phyloP scores from a whole-genome alignment of 1,139 yeast species.

The Kodamaea derodonti region DNA sequence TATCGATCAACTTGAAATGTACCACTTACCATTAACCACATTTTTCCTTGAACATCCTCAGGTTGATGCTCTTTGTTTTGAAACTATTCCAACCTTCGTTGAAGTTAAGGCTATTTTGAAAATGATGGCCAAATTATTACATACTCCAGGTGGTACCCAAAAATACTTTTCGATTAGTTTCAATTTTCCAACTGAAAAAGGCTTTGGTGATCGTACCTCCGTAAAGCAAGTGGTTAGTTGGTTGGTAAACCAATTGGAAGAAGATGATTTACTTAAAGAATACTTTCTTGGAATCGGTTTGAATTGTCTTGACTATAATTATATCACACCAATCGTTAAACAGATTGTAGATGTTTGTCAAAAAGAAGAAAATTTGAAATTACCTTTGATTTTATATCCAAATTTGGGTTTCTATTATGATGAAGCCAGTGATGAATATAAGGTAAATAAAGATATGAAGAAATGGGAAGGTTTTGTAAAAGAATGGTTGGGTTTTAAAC shows the following conservation, averaged over 20 bases:
- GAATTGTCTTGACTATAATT: conserved; percentile 34
- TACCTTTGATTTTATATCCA: conserved; percentile 46
- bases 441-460: conserved; percentile 15
- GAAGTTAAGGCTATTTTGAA: conserved; percentile 43
- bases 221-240: conserved; percentile 19
- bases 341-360: conserved; percentile 15
- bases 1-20: conserved; percentile 30
- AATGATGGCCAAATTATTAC: conserved; percentile 15
- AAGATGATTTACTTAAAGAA: conserved; percentile 7
- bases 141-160: conserved; percentile 5
- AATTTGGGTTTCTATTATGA: conserved; percentile 54
- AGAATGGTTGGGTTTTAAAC: conserved; percentile 30
- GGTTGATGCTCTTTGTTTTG: conserved; percentile 57
- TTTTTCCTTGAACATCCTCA: conserved; percentile 29
- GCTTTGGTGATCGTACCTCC: conserved; percentile 33
- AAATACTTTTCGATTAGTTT: conserved; percentile 32
- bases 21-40: conserved; percentile 47
- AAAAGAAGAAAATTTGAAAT: conserved; percentile 11
- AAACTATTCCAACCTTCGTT: conserved; percentile 56
- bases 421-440: conserved; percentile 19
- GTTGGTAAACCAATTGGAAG: conserved; percentile 12
- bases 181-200: conserved; percentile 20
- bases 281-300: conserved; percentile 34
- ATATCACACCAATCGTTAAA: conserved; percentile 18
- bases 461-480: conserved; percentile 27